Percentiles rank a stretch among this genome's conserved stretches.
phyloP scores from a whole-genome alignment of 257 asterid species.

The Cinchona pubescens region DNA sequence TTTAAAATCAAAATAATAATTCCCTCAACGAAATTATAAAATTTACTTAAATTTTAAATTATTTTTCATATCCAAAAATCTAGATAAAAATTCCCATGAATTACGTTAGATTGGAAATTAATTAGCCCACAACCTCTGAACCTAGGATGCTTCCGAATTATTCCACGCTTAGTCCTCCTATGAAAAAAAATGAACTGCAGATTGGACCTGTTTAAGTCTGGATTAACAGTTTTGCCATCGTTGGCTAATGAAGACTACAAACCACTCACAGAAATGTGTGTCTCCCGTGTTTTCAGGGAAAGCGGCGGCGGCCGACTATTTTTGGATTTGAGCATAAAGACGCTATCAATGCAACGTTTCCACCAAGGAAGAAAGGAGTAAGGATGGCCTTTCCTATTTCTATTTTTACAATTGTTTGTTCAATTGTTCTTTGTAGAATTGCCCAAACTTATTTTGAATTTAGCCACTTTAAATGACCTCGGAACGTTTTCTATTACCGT shows the following conservation, averaged over 20 bases:
- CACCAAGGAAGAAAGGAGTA: not conserved
- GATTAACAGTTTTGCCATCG: conserved; percentile 12
- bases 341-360: not conserved
- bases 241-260: not conserved
- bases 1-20: no score
- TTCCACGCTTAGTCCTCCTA: conserved; percentile 14
- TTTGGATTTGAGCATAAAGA: not conserved
- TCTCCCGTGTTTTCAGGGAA: conserved; percentile 16
- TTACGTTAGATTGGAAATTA: not conserved
- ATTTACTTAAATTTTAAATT: no score
- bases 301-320: conserved; percentile 6
- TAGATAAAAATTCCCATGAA: no score
- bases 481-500: no score
- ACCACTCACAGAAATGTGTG: not conserved
- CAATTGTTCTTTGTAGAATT: no score
- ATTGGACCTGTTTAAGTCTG: not conserved
- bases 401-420: not conserved
- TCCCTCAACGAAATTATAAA: no score
- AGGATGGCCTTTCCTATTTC: not conserved
- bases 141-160: conserved; percentile 9
- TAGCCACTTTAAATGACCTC: no score
- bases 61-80: no score
- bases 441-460: no score
- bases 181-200: not conserved
- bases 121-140: not conserved